Conservation (phyloP, 129 eudicot genomes). For the Daucus carota region DH1_v3.0 NC_030381.2:45086501-45087000, state of each 20-base stretch:
- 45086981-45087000: conserved; percentile 60
- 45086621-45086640: conserved; percentile 49
- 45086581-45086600: conserved; percentile 39
- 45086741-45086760: conserved; percentile 64
- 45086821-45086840: conserved; percentile 65
- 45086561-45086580: conserved; percentile 36
- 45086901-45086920: conserved; percentile 70
- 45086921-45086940: conserved; percentile 66
- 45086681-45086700: conserved; percentile 62
- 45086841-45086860: conserved; percentile 73
- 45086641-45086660: conserved; percentile 52
- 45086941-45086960: conserved; percentile 93
- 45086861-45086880: conserved; percentile 79
- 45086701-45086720: conserved; percentile 47
- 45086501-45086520: conserved; percentile 51
- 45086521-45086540: conserved; percentile 62
- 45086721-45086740: conserved; percentile 83
- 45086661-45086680: conserved; percentile 74
- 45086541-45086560: conserved; percentile 76
- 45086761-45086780: conserved; percentile 67
- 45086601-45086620: conserved; percentile 36
- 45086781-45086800: conserved; percentile 93
- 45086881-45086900: conserved; percentile 59
- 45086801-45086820: conserved; percentile 90
- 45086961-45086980: conserved; percentile 87